These are phyloP conservation scores for Eucalyptus tenuipes DNA, from an alignment of 345 rosid species.

Conservation along the genomic window DNA sequence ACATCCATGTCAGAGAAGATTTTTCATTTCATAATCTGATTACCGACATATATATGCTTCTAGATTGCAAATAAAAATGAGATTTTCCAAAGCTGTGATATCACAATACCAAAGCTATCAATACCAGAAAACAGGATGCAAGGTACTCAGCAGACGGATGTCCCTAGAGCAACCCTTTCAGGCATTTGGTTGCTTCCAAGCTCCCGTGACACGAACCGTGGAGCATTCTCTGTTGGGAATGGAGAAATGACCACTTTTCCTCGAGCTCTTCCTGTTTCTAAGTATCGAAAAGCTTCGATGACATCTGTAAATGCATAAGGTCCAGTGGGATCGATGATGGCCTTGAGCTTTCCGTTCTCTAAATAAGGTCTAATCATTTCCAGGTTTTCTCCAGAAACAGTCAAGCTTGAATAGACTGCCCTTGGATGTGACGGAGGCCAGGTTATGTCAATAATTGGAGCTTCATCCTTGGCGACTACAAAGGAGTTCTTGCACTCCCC, in stretches of 20 bases:
- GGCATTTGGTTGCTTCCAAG: not conserved
- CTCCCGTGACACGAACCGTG: not conserved
- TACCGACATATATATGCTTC: not conserved
- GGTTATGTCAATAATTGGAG: slow-evolving; percentile 31
- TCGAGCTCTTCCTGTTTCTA: slow-evolving; percentile 29
- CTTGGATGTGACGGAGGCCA: slow-evolving; percentile 34
- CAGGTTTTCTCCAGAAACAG: slow-evolving; percentile 16
- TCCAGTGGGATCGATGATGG: slow-evolving; percentile 26
- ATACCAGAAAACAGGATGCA: not conserved
- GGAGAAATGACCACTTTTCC: slow-evolving; percentile 29
- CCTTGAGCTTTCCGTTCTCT: slow-evolving; percentile 20
- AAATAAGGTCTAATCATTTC: slow-evolving; percentile 15
- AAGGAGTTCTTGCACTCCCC: slow-evolving; percentile 28
- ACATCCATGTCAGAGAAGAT: not conserved
- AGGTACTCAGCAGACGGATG: not conserved
- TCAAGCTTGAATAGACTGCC: slow-evolving; percentile 32
- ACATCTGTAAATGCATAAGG: slow-evolving; percentile 26
- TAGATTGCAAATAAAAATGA: not conserved
- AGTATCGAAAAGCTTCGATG: slow-evolving; percentile 24
- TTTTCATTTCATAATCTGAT: not conserved
- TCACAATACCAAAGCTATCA: not conserved
- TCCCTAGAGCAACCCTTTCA: not conserved
- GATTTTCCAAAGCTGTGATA: not conserved
- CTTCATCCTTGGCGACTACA: slow-evolving; percentile 28
- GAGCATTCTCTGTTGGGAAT: slow-evolving; percentile 3